These are phyloP conservation scores for Mycena amicta DNA, from an alignment of 768 basidiomycete genomes.

Conservation along the genomic window DNA sequence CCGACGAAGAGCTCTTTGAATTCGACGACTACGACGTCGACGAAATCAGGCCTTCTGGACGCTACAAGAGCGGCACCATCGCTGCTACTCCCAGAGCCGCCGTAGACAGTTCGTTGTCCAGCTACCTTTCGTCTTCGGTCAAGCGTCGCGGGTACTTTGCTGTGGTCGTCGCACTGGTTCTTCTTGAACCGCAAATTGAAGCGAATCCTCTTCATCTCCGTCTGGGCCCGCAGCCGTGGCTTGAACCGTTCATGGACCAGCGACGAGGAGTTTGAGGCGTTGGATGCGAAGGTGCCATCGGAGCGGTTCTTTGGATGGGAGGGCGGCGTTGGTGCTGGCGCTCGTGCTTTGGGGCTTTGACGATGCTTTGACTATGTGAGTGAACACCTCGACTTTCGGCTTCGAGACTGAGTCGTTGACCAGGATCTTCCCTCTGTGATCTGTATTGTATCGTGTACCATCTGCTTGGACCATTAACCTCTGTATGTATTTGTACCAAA, in stretches of 20 bases:
- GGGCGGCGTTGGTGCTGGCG: constrained; percentile 77
- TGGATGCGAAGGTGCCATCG: constrained; percentile 32
- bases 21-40: constrained; percentile 84
- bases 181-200: constrained; percentile 93
- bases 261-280: constrained; percentile 39
- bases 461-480: background rate
- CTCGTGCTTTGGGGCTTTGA: constrained; percentile 72
- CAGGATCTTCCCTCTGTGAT: too few species aligned
- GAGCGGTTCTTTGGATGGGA: constrained; percentile 84
- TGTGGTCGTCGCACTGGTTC: constrained; percentile 98
- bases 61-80: constrained; percentile 40
- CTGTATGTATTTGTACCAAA: background rate
- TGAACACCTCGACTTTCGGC: background rate
- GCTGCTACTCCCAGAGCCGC: constrained; percentile 42
- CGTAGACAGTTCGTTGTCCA: constrained; percentile 39
- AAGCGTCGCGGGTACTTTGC: constrained; percentile 75
- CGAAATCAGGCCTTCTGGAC: constrained; percentile 44
- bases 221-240: constrained; percentile 82
- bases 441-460: background rate
- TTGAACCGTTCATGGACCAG: constrained; percentile 53
- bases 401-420: background rate
- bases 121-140: constrained; percentile 39
- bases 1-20: constrained; percentile 73
- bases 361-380: constrained; percentile 9
- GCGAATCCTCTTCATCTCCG: constrained; percentile 87